Evolutionary conservation across 2,329 filamentous ascomycete species (phyloP).

Genomic region (Acrodontium crateriforme): DNA sequence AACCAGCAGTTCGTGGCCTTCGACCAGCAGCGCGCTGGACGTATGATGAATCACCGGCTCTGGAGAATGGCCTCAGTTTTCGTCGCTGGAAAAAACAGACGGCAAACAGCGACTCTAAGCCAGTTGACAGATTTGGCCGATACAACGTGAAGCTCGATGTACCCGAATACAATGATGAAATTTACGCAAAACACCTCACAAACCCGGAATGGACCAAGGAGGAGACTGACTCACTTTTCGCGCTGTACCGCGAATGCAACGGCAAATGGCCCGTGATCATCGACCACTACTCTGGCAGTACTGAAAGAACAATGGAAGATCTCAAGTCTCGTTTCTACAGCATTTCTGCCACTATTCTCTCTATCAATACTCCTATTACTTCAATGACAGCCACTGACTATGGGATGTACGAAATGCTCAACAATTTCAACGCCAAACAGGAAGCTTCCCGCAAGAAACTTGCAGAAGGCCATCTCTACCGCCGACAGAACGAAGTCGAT

Average conservation of each 20-base stretch:
- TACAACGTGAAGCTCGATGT: slow-evolving; percentile 73
- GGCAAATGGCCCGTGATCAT: slow-evolving; percentile 83
- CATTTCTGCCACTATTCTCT: slow-evolving; percentile 70
- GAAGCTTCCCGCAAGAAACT: slow-evolving; percentile 75
- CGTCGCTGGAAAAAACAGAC: not conserved
- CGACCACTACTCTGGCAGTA: slow-evolving; percentile 61
- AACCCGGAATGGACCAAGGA: slow-evolving; percentile 74
- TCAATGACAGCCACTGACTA: slow-evolving; percentile 84
- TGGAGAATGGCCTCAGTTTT: not conserved
- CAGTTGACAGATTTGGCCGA: slow-evolving; percentile 50
- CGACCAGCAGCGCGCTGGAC: not conserved
- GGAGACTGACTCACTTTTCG: slow-evolving; percentile 85
- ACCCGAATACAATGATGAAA: slow-evolving; percentile 72
- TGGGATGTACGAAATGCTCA: slow-evolving; percentile 68
- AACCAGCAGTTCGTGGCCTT: not conserved
- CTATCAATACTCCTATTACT: slow-evolving; percentile 61
- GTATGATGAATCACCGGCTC: not conserved
- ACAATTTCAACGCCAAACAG: slow-evolving; percentile 67
- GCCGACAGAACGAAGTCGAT: slow-evolving; percentile 73
- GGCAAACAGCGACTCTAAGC: not conserved
- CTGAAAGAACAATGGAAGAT: slow-evolving; percentile 65
- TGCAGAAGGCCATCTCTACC: slow-evolving; percentile 62
- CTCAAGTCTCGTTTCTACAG: slow-evolving; percentile 85
- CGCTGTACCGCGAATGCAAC: slow-evolving; percentile 62
- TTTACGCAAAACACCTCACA: slow-evolving; percentile 64